A percentile compares a stretch with the other conserved stretches of the same genome.
These are phyloP conservation scores for Xerocomellus amylosporus DNA, from an alignment of 768 basidiomycete genomes.

Conservation along the genomic window DNA sequence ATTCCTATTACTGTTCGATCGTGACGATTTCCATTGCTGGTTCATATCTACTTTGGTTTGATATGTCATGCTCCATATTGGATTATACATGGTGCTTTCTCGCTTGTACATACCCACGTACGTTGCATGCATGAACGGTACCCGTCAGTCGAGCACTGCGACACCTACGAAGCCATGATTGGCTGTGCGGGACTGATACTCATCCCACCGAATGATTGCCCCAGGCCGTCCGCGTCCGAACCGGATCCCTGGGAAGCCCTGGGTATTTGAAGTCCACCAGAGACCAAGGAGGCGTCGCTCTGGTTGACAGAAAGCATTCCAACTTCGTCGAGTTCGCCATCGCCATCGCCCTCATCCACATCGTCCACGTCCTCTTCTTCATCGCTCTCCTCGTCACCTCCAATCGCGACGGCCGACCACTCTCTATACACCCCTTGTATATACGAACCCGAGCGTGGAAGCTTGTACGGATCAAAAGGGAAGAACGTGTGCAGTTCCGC, in stretches of 20 bases:
- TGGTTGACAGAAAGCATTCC: slow-evolving; percentile 6
- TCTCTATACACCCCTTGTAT: slow-evolving; percentile 86
- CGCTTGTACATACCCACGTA: no score
- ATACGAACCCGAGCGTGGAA: slow-evolving; percentile 72
- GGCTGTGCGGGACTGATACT: slow-evolving; percentile 69
- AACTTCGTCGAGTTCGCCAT: not conserved
- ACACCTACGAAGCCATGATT: slow-evolving; percentile 14
- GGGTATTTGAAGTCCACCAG: slow-evolving; percentile 25
- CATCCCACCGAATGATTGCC: slow-evolving; percentile 73
- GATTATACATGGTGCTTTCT: not conserved
- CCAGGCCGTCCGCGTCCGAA: slow-evolving; percentile 51
- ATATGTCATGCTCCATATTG: not conserved
- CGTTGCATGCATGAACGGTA: no score
- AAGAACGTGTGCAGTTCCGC: slow-evolving; percentile 91
- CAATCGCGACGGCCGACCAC: slow-evolving; percentile 78
- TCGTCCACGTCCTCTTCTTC: slow-evolving; percentile 55
- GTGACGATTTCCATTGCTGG: slow-evolving; percentile 2
- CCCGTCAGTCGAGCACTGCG: not conserved
- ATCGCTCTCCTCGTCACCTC: slow-evolving; percentile 67
- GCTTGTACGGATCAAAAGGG: slow-evolving; percentile 96
- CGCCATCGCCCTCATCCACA: slow-evolving; percentile 30
- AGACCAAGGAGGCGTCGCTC: not conserved
- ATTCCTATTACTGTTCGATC: slow-evolving; percentile 18
- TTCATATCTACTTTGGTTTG: not conserved
- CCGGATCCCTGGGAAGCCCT: slow-evolving; percentile 17